These are phyloP conservation scores for Neoscytalidium dimidiatum DNA, from an alignment of 2,329 filamentous ascomycete genomes.

Conservation along the genomic window DNA sequence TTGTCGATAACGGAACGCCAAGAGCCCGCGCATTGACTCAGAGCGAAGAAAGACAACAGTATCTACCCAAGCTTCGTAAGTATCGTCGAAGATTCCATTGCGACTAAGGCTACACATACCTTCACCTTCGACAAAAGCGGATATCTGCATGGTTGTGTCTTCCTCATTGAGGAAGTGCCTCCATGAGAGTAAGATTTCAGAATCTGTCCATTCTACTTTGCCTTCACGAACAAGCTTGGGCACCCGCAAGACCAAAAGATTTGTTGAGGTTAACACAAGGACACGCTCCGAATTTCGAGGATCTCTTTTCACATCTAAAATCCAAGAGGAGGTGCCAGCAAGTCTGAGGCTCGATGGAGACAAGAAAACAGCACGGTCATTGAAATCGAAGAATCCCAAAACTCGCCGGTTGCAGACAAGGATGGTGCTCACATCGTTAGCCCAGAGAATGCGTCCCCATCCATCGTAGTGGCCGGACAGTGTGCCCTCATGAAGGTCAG, in stretches of 20 bases:
- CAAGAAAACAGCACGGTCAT: conserved; percentile 25
- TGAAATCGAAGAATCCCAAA: conserved; percentile 39
- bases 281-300: conserved; percentile 51
- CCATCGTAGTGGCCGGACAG: conserved; percentile 44
- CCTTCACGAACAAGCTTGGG: conserved; percentile 30
- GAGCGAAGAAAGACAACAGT: conserved; percentile 36
- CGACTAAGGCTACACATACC: conserved; percentile 26
- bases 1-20: conserved; percentile 32
- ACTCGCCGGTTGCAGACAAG: conserved; percentile 54
- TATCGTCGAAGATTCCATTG: neutral
- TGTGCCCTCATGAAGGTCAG: conserved; percentile 36
- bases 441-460: conserved; percentile 55
- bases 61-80: conserved; percentile 24
- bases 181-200: conserved; percentile 48
- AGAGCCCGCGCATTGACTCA: conserved; percentile 31
- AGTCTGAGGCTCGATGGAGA: conserved; percentile 30
- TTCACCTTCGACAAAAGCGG: conserved; percentile 30
- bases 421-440: conserved; percentile 49
- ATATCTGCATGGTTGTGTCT: conserved; percentile 52
- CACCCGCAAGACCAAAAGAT: conserved; percentile 54
- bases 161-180: conserved; percentile 57
- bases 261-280: conserved; percentile 60
- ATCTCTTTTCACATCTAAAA: conserved; percentile 60
- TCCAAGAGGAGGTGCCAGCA: conserved; percentile 43
- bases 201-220: conserved; percentile 22